phyloP scores from a whole-genome alignment of 441 rosid genomes.

The Flueggea neowawraea region DNA sequence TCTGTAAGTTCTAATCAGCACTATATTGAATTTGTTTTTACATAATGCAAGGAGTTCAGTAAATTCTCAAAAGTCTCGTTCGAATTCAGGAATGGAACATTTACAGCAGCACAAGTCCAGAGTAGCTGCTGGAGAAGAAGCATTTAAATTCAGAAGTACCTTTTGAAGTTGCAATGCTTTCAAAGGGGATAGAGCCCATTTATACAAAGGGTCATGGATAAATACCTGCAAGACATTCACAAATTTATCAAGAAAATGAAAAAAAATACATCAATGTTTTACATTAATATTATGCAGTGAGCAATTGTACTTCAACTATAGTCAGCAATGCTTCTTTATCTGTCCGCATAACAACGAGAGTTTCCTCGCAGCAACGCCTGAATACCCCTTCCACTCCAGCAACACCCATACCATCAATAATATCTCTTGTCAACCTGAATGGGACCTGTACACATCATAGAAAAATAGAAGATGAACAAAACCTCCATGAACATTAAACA shows the following conservation, averaged over 20 bases:
- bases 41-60: too few species aligned
- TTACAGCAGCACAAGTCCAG: too few species aligned
- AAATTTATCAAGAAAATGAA: conserved; percentile 8
- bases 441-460: conserved; percentile 52
- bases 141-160: conserved; percentile 41
- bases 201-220: conserved; percentile 97
- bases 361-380: conserved; percentile 97
- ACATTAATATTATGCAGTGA: conserved; percentile 1
- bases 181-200: conserved; percentile 97
- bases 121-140: not conserved
- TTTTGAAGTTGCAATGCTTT: conserved; percentile 99
- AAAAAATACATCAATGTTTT: not conserved
- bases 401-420: conserved; percentile 97
- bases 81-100: too few species aligned
- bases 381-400: conserved; percentile 98
- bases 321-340: conserved; percentile 96
- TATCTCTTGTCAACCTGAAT: conserved; percentile 94
- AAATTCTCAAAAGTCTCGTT: too few species aligned
- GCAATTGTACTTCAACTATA: conserved; percentile 73
- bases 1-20: too few species aligned
- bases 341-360: conserved; percentile 92
- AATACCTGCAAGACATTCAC: conserved; percentile 67
- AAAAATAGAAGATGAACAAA: conserved; percentile 11
- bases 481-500: conserved; percentile 2
- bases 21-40: too few species aligned